Evolutionary conservation across 306 rosid species (phyloP), one percentile per base, ranked within the genome.

Genomic region (Inga laurina): DNA sequence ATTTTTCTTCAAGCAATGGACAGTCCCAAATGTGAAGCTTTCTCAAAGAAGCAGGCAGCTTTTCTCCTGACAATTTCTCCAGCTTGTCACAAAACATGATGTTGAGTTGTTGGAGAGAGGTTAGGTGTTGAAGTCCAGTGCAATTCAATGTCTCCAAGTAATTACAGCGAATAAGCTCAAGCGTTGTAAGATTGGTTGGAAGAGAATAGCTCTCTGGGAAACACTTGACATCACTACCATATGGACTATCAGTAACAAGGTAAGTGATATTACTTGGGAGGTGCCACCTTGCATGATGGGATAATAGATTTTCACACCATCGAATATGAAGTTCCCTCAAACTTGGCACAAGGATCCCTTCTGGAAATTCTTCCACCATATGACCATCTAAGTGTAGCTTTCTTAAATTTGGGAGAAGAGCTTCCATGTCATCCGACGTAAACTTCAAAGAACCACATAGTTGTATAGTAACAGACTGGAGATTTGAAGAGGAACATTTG

Each of bases 151-250:
- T 52, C 71, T 72, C 75, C 19, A 83, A 0, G 41, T 0, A 5
- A 4, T 0, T 0, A 37, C 0, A 5, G 41, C 0, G 0, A 5
- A 0, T 37, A 37, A 37, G 48, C 3, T 0, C 0, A 10, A 83
- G 37, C 3, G 18, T 2, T 0, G 1, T 14, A 5, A 83, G 54
- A 27, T 35, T 5, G 74, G 86, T 45, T 22, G 49, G 86, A 35
- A 82, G 22, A 52, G 59, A 52, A 18, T 4, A 52, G 9, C 59
- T 10, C 9, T 52, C n/a, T 6, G 22, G 59, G n/a, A 52, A 52
- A 52, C 59, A 52, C 34, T 32, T 32, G 21, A 15, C 56, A 51
- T 15, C 4, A 4, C 34, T 32, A 32, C 1, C 0, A 3, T 0
- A 3, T 32, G 34, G 30, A 27, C 30, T 0, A 27, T 0, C 1